Conservation (phyloP, 192 early-diverging fungal genomes). For the Coemansia sp. region DNA sequence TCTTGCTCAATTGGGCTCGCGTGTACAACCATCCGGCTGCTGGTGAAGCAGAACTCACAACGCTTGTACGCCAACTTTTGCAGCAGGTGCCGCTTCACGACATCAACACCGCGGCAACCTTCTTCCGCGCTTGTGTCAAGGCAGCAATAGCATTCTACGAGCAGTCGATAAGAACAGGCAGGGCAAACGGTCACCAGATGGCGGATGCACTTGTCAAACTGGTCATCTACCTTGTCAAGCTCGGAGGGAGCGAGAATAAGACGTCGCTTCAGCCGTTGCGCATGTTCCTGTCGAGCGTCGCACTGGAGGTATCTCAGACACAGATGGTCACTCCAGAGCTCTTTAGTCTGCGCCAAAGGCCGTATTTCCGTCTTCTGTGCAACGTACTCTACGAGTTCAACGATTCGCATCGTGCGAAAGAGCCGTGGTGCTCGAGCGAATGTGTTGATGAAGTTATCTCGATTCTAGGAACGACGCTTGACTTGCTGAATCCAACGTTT, state of each 20-base stretch:
- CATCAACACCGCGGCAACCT: slow-evolving; percentile 77
- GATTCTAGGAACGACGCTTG: slow-evolving; percentile 63
- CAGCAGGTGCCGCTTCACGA: slow-evolving; percentile 75
- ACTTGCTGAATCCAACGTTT: slow-evolving; percentile 78
- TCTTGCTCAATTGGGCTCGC: slow-evolving; percentile 54
- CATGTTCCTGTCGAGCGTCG: slow-evolving; percentile 84
- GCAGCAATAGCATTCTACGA: slow-evolving; percentile 76
- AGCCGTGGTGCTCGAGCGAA: slow-evolving; percentile 36
- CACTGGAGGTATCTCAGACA: slow-evolving; percentile 78
- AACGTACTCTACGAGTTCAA: slow-evolving; percentile 78
- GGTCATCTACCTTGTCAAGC: slow-evolving; percentile 78
- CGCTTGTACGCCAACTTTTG: slow-evolving; percentile 65
- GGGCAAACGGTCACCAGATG: slow-evolving; percentile 65
- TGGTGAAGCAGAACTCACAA: slow-evolving; percentile 45
- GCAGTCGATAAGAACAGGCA: slow-evolving; percentile 17
- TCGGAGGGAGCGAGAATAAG: slow-evolving; percentile 59
- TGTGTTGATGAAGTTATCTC: slow-evolving; percentile 8
- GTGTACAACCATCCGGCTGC: slow-evolving; percentile 51
- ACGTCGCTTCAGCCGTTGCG: slow-evolving; percentile 67
- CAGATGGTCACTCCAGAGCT: slow-evolving; percentile 77
- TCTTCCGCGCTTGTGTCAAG: slow-evolving; percentile 90
- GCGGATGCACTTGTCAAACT: slow-evolving; percentile 93
- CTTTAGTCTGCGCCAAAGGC: slow-evolving; percentile 78
- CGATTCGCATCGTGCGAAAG: slow-evolving; percentile 22
- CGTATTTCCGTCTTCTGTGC: slow-evolving; percentile 88